Conservation (phyloP, 164 flowering plant species). For the Litsea cubeba region DNA sequence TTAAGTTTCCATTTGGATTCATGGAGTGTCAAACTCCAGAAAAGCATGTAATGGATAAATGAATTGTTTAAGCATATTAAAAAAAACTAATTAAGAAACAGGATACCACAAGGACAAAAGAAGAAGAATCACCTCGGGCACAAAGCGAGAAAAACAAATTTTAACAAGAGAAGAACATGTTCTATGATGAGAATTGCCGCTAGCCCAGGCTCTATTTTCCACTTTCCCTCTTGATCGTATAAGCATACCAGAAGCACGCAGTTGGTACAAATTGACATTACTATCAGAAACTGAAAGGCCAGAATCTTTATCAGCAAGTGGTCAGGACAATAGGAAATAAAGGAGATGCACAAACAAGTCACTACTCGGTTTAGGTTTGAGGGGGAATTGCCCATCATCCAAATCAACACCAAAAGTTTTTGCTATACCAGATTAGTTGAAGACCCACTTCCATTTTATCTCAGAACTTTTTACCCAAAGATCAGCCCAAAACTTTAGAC, state of each 20-base stretch:
- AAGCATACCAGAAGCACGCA: constrained; percentile 69
- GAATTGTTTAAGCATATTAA: neutral
- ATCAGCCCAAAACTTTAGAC: no score
- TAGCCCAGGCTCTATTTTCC: constrained; percentile 90
- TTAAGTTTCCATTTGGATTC: neutral
- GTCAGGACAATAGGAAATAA: neutral
- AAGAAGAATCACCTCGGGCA: constrained; percentile 67
- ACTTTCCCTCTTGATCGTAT: constrained; percentile 72
- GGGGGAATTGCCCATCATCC: neutral
- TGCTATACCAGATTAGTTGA: neutral
- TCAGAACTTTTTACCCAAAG: no score
- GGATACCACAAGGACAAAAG: neutral
- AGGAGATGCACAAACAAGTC: neutral
- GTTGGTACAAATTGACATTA: constrained; percentile 87
- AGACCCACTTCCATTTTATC: neutral
- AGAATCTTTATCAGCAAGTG: neutral
- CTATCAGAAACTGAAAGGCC: constrained; percentile 65
- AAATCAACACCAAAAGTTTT: neutral
- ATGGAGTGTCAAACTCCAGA: neutral
- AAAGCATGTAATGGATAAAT: neutral
- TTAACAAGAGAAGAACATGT: constrained; percentile 70
- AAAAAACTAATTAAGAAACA: neutral
- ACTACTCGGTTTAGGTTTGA: neutral
- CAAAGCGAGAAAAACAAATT: constrained; percentile 78
- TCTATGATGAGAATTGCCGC: constrained; percentile 91